A percentile compares a stretch with the other conserved stretches of the same genome.
These are phyloP conservation scores for Cyberlindnera nakhonratchasimensis DNA, from an alignment of 805 yeast genomes.

Conservation along the genomic window DNA sequence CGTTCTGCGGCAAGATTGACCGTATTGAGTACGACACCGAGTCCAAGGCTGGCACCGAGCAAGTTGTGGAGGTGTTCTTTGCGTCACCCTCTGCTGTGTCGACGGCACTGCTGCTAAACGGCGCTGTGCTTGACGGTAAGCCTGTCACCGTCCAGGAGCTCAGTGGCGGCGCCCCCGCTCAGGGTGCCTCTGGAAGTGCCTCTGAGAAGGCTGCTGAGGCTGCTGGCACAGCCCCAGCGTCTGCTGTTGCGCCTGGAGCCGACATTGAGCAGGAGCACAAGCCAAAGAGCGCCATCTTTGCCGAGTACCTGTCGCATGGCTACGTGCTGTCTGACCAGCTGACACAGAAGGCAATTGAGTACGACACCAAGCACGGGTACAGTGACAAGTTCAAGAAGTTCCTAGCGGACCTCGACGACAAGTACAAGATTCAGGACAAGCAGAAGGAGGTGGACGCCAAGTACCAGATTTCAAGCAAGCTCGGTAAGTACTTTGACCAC, in stretches of 20 bases:
- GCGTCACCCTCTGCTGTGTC: conserved; percentile 57
- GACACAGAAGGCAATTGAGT: conserved; percentile 54
- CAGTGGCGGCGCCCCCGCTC: conserved; percentile 24
- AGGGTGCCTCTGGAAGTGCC: conserved; percentile 11
- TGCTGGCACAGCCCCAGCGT: conserved; percentile 13
- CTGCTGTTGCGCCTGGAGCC: conserved; percentile 14
- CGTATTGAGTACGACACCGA: conserved; percentile 20
- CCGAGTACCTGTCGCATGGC: conserved; percentile 74
- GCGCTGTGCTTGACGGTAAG: conserved; percentile 66
- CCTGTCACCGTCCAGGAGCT: conserved; percentile 43
- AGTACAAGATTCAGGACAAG: conserved; percentile 52
- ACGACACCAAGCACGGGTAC: conserved; percentile 64
- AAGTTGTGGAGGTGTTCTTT: conserved; percentile 45
- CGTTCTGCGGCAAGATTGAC: conserved; percentile 64
- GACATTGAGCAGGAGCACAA: conserved; percentile 73
- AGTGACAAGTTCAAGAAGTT: conserved; percentile 55
- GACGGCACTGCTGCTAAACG: conserved; percentile 68
- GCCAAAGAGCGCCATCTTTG: conserved; percentile 72
- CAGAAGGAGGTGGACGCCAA: conserved; percentile 39
- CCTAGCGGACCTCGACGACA: conserved; percentile 50
- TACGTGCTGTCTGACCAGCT: conserved; percentile 62
- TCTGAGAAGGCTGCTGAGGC: background rate
- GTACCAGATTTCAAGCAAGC: conserved; percentile 37
- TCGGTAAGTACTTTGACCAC: conserved; percentile 34
- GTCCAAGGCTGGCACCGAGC: conserved; percentile 11